Base-by-base conservation (phyloP, 2,329 filamentous ascomycete species). In the Amylocarpus encephaloides region DNA sequence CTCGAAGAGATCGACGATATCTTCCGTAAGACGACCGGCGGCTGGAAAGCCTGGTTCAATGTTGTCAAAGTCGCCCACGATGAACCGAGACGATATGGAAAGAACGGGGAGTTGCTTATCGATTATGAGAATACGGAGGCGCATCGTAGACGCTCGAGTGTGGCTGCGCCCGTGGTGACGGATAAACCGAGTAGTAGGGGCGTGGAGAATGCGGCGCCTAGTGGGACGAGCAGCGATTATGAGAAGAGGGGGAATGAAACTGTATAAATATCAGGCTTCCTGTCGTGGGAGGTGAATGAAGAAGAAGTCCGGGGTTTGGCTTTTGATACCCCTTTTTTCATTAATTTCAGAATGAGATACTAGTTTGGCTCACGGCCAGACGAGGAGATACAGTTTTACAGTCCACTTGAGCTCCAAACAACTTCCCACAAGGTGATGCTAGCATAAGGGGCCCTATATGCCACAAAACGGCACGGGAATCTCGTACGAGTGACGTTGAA, bases 1-100 rank as follows among this genome's bases (percentile, higher is more conserved):
- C 73, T 85, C 16, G 81, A 85, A 64, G 81, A 85, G 62, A 84
- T 85, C 76, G 81, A 85, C 59, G 68, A 67, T 57, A 82, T 84
- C 60, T 83, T 83, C 67, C 73, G 76, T 56, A 79, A 80, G 61
- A 75, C 76, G 1, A 67, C 68, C 18, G 36, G 30, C 2, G 57
- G 57, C 2, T 52, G 47, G 48, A 45, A 49, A 3, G 70, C 67
- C 29, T 68, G 67, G 54, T 67, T 75, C 46, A 62, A 66, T 13
- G 70, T 75, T 11, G 73, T 76, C 11, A 52, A 60, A 19, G 62
- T 69, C 13, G 73, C 73, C 2, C 60, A 61, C 32, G 62, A 74
- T 6, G 77, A 80, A 65, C 79, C 79, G 0, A 70, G 69, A 5
- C 71, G 76, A 34, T 82, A 81, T 58, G 78, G 77, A 52, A 79